Base-by-base conservation (phyloP, 1,284 basidiomycete genomes). In the Fomes fomentarius region DNA sequence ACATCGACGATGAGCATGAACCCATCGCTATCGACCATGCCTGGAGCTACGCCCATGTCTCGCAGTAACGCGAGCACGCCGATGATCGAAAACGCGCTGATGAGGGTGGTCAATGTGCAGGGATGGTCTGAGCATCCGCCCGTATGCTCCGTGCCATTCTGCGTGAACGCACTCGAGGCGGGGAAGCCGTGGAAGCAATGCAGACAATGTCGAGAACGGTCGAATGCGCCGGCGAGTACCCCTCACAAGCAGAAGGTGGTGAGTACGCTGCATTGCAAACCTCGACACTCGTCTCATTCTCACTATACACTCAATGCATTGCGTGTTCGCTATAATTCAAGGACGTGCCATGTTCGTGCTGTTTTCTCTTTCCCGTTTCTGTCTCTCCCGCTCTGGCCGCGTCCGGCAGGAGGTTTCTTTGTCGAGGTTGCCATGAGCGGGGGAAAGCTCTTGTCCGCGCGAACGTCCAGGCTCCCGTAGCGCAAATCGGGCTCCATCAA, bases 111-210 rank as follows among this genome's bases (percentile, higher is more conserved):
- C n/a, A n/a, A n/a, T n/a, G n/a, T n/a, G n/a, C n/a, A n/a, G n/a
- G n/a, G n/a, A n/a, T n/a, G n/a, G n/a, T n/a, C n/a, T n/a, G n/a
- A n/a, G n/a, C n/a, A n/a, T n/a, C n/a, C n/a, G n/a, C n/a, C n/a
- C n/a, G n/a, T n/a, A n/a, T n/a, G n/a, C n/a, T n/a, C n/a, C n/a
- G n/a, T n/a, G n/a, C n/a, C n/a, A n/a, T n/a, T 41, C 42, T 60
- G 58, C 50, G 24, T 24, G 52, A 57, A 52, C 34, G 26, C 44
- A 2, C 49, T 57, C 22, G 52, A 47, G 26, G n/a, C 22, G 5
- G 34, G 19, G 2, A 57, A 55, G 58, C 52, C 41, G 31, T 60
- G 28, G 37, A 35, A 39, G 15, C 45, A 49, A 6, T 60, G 58
- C 33, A 28, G 15, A 21, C 15, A 8, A 14, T 60, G 58, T 26